These are phyloP conservation scores for Dichotomopilus funicola DNA, from an alignment of 2,329 filamentous ascomycete species.

Conservation along the genomic window DNA sequence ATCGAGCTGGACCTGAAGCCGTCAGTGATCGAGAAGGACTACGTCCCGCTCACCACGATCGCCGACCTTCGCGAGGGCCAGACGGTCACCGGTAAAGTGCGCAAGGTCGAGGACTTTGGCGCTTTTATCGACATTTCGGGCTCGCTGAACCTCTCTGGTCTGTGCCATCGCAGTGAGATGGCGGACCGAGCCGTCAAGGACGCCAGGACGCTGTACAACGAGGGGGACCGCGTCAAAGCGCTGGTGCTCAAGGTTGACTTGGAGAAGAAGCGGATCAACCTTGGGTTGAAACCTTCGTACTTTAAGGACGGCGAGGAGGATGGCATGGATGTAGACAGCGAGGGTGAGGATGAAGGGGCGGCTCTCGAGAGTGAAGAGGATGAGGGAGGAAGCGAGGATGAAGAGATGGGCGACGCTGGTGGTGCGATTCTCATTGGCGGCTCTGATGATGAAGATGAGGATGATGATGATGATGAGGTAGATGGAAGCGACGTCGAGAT, in stretches of 20 bases:
- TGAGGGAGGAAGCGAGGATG: constrained; percentile 20
- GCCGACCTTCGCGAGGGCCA: constrained; percentile 74
- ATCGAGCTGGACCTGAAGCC: constrained; percentile 82
- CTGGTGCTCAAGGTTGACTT: constrained; percentile 73
- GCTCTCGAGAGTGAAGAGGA: constrained; percentile 35
- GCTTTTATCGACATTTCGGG: constrained; percentile 89
- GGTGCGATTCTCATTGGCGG: constrained; percentile 33
- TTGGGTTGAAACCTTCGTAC: constrained; percentile 89
- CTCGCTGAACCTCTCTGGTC: constrained; percentile 80
- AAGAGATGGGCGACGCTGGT: constrained; percentile 36
- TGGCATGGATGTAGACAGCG: constrained; percentile 34
- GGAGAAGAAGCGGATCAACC: constrained; percentile 71
- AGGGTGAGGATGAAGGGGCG: constrained; percentile 37
- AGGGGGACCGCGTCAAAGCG: constrained; percentile 90
- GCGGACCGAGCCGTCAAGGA: constrained; percentile 76
- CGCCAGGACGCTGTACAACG: constrained; percentile 81
- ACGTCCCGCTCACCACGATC: constrained; percentile 64
- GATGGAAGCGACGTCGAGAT: constrained; percentile 40
- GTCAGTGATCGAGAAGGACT: constrained; percentile 75
- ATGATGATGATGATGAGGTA: constrained; percentile 25
- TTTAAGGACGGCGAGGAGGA: constrained; percentile 59
- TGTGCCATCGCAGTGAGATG: constrained; percentile 90
- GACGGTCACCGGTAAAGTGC: constrained; percentile 79
- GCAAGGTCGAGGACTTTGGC: constrained; percentile 91
- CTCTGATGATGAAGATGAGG: constrained; percentile 30